A percentile compares a stretch with the other conserved stretches of the same genome.
These are phyloP conservation scores for Pharus latifolius DNA, from an alignment of 176 grass and related monocot species.

Conservation along the genomic window DNA sequence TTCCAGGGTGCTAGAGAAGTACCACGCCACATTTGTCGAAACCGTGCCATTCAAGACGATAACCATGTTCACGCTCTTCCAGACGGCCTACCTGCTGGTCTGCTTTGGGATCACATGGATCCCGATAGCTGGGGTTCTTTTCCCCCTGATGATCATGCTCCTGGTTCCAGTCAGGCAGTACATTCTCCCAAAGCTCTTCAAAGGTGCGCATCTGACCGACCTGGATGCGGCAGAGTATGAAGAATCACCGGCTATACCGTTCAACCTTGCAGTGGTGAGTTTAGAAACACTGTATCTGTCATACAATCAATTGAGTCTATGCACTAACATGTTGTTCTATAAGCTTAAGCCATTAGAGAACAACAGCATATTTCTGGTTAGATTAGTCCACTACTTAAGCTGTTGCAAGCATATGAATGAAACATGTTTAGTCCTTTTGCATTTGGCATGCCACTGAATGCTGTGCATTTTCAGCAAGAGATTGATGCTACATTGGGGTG, in stretches of 20 bases:
- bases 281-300: not conserved
- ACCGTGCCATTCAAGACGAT: constrained; percentile 97
- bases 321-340: not conserved
- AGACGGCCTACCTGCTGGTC: constrained; percentile 60
- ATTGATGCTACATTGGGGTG: constrained; percentile 33
- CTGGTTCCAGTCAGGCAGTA: constrained; percentile 90
- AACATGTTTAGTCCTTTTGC: not conserved
- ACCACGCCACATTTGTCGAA: constrained; percentile 89
- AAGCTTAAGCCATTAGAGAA: no score
- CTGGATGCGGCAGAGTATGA: constrained; percentile 88
- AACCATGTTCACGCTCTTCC: constrained; percentile 86
- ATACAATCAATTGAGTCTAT: not conserved
- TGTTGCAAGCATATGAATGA: not conserved
- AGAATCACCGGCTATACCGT: constrained; percentile 79
- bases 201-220: constrained; percentile 86
- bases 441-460: not conserved
- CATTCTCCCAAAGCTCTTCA: constrained; percentile 94
- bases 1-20: constrained; percentile 88
- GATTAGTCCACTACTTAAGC: no score
- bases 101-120: constrained; percentile 99
- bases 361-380: no score
- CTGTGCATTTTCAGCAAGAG: constrained; percentile 45
- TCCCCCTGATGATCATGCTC: constrained; percentile 99
- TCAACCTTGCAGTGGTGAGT: constrained; percentile 51
- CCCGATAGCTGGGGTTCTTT: constrained; percentile 91